Conservation (phyloP, 257 asterid species). For the Capsicum rhomboideum region DNA sequence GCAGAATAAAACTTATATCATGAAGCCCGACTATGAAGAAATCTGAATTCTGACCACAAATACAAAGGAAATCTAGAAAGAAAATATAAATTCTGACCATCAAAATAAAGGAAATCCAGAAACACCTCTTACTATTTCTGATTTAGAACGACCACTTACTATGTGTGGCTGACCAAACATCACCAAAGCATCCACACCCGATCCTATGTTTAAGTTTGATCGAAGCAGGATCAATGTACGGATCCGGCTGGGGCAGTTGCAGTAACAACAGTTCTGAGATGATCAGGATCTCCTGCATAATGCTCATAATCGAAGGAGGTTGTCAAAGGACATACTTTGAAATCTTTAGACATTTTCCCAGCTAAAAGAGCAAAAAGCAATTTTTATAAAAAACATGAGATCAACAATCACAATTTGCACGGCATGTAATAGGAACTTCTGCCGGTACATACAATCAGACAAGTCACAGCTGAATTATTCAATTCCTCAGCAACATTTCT, state of each 20-base stretch:
- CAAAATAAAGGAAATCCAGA: too few relatives aligned
- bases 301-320: constrained; percentile 27
- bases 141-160: too few relatives aligned
- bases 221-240: constrained; percentile 35
- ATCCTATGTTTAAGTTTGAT: constrained; percentile 48
- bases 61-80: too few relatives aligned
- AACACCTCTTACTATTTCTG: too few relatives aligned
- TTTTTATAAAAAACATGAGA: neutral
- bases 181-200: constrained; percentile 61
- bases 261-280: constrained; percentile 28
- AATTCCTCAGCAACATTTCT: neutral
- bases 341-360: constrained; percentile 16
- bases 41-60: too few relatives aligned
- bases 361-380: neutral
- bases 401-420: neutral
- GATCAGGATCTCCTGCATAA: constrained; percentile 38
- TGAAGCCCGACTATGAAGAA: too few relatives aligned
- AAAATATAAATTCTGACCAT: too few relatives aligned
- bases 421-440: neutral
- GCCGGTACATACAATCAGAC: neutral
- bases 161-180: constrained; percentile 66
- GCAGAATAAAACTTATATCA: neutral
- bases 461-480: neutral
- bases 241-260: constrained; percentile 8
- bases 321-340: neutral